A percentile compares a stretch with the other conserved stretches of the same genome.
phyloP scores from a whole-genome alignment of 1,139 yeast species.

The Dujonia santamariae region DNA sequence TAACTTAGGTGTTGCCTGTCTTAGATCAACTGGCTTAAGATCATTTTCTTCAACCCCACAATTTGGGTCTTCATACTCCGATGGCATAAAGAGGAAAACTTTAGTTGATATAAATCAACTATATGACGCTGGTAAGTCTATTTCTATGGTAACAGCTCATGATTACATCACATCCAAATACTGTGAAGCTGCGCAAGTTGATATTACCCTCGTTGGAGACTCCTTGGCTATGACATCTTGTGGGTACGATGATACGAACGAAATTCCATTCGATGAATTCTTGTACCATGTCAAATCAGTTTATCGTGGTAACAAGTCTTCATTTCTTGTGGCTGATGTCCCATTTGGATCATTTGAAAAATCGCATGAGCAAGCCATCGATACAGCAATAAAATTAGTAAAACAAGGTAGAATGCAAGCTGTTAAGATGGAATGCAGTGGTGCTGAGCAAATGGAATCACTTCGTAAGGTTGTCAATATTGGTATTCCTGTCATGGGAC shows the following conservation, averaged over 20 bases:
- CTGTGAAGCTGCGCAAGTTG: slow-evolving; percentile 69
- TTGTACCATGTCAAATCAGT: slow-evolving; percentile 76
- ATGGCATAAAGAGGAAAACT: slow-evolving; percentile 13
- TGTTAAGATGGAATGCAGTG: slow-evolving; percentile 89
- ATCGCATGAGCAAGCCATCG: slow-evolving; percentile 61
- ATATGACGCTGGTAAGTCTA: slow-evolving; percentile 46
- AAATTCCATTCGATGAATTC: slow-evolving; percentile 74
- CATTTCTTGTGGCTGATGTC: slow-evolving; percentile 79
- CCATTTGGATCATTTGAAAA: slow-evolving; percentile 87
- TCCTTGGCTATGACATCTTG: slow-evolving; percentile 89
- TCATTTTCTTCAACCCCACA: slow-evolving; percentile 2
- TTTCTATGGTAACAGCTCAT: slow-evolving; percentile 81
- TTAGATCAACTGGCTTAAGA: not conserved
- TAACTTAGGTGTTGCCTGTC: not conserved
- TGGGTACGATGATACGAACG: slow-evolving; percentile 78
- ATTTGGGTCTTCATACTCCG: slow-evolving; percentile 3
- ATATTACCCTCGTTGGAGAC: slow-evolving; percentile 81
- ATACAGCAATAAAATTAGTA: slow-evolving; percentile 60
- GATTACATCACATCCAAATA: slow-evolving; percentile 76
- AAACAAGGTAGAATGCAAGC: slow-evolving; percentile 68
- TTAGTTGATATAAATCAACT: slow-evolving; percentile 41
- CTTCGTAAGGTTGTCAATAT: slow-evolving; percentile 51
- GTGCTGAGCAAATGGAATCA: slow-evolving; percentile 48
- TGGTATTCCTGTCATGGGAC: slow-evolving; percentile 92
- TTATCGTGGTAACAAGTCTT: slow-evolving; percentile 60